These are phyloP conservation scores for Phlyctochytrium planicorne DNA, from an alignment of 192 early-diverging fungal genomes.

Conservation along the genomic window DNA sequence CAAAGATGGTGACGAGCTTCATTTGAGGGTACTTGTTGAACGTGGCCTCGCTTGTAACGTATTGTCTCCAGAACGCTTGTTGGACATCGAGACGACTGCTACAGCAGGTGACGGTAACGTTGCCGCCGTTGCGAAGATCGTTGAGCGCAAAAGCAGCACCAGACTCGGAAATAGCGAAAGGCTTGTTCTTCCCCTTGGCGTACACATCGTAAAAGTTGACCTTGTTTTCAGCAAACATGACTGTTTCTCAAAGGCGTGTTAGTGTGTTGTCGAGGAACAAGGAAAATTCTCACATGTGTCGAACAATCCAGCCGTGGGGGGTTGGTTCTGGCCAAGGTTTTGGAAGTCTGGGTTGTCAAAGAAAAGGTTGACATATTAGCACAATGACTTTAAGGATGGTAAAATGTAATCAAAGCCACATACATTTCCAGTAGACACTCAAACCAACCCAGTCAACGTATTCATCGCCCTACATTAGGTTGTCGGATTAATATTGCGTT, in stretches of 20 bases:
- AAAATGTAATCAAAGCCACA: no score
- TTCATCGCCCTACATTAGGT: no score
- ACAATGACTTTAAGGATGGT: no score
- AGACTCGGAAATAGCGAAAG: not conserved
- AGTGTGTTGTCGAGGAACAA: no score
- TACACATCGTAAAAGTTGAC: not conserved
- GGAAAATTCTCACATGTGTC: not conserved
- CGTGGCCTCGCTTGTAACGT: not conserved
- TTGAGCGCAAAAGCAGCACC: not conserved
- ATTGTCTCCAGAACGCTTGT: not conserved
- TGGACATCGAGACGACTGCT: not conserved
- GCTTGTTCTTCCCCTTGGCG: not conserved
- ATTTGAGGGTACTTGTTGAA: not conserved
- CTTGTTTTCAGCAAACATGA: no score
- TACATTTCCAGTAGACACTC: conserved; percentile 28
- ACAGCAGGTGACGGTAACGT: not conserved
- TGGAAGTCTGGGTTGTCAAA: no score
- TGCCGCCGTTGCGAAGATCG: conserved; percentile 2
- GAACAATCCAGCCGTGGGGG: not conserved
- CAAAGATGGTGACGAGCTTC: not conserved
- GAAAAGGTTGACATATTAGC: no score
- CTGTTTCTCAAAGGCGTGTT: no score
- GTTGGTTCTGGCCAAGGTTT: not conserved
- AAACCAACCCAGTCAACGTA: conserved; percentile 40
- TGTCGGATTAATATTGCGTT: no score